Conservation (phyloP, 768 basidiomycete species). For the Pleurotus cornucopiae region DNA sequence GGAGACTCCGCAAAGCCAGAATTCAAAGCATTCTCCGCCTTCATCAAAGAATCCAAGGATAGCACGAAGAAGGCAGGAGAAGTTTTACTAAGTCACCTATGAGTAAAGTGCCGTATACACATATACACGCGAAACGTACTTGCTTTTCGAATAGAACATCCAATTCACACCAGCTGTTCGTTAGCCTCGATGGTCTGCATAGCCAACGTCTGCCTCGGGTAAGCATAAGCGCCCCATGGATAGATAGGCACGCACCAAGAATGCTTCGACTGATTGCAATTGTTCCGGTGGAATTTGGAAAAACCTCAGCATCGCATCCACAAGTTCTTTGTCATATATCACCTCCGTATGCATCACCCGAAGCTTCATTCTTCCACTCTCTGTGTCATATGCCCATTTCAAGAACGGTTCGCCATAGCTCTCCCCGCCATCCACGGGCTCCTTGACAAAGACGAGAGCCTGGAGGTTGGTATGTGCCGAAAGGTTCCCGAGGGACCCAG, state of each 20-base stretch:
- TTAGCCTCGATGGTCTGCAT: not conserved
- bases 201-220: not conserved
- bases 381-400: not conserved
- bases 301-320: not conserved
- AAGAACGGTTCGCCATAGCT: not conserved
- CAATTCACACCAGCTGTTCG: too few relatives aligned
- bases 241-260: not conserved
- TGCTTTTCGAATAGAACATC: too few relatives aligned
- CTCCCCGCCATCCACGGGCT: not conserved
- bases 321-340: not conserved
- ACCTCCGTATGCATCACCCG: not conserved
- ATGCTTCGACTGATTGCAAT: not conserved
- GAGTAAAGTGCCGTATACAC: not conserved
- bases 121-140: too few relatives aligned
- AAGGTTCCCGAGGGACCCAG: not conserved
- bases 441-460: not conserved
- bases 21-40: constrained; percentile 69
- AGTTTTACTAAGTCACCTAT: constrained; percentile 14
- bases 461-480: not conserved
- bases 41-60: constrained; percentile 78
- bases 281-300: not conserved
- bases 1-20: constrained; percentile 52
- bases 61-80: constrained; percentile 44
- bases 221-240: not conserved
- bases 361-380: not conserved